Base-by-base conservation (phyloP, 495 filamentous ascomycete genomes). In the Parachaetomium inaequale region DNA sequence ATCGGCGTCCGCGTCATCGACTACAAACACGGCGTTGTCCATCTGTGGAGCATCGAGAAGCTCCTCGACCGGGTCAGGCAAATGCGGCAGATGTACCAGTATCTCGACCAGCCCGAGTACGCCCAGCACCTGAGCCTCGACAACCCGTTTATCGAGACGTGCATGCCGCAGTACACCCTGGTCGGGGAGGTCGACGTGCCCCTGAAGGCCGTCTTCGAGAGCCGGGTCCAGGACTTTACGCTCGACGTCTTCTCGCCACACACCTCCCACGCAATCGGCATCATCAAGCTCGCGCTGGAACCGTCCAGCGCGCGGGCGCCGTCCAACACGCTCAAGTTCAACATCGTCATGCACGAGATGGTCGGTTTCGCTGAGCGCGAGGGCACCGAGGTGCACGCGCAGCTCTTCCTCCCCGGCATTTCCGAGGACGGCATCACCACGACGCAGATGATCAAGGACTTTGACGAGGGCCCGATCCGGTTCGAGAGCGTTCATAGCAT, bases 401-500 rank as follows among this genome's bases (percentile, higher is more conserved):
- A 97, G 75, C 83, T 99, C 26, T 97, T 96, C 69, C 85, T 99
- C 55, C 92, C 94, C 17, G 91, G 93, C 31, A 86, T 96, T 49
- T 94, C 90, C 15, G 93, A 96, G 72, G 89, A 90, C 57, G 93
- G 92, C 23, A 90, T 90, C 54, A 95, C 94, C 7, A 96, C 94
- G 17, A 99, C 94, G 1, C 90, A 93, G 68, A 91, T 96, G 85
- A 94, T 96, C 69, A 87, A 82, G 55, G 91, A 89, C 58, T 99
- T 99, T 71, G 92, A 97, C 67, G 94, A 98, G 72, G 88, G 91
- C n/a, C 87, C 92, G 1, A 86, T 98, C 60, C 88, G 89, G 36
- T 99, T 99, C 68, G 92, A 96, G 72, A 98, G 94, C 74, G 92
- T 96, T 56, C 94, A 99, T 77, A 96, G 91, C 68, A 97, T 99